A percentile compares a stretch with the other conserved stretches of the same genome.
phyloP scores from a whole-genome alignment of 352 stramenopile species.

The Phytopythium sindhum region DNA sequence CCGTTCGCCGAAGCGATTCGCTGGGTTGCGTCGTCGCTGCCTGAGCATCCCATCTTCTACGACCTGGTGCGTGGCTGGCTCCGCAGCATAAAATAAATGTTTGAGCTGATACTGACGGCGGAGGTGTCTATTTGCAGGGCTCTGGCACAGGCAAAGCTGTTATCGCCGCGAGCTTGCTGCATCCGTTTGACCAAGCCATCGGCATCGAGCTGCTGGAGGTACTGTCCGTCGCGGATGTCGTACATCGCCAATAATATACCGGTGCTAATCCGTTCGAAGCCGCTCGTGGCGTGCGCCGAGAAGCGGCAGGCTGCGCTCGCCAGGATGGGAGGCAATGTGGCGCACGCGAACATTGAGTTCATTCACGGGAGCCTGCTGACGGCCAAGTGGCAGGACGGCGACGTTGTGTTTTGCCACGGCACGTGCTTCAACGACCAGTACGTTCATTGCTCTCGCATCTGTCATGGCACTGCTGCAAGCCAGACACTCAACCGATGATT shows the following conservation, averaged over 20 bases:
- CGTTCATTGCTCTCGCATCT: too few species aligned
- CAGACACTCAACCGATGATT: neutral
- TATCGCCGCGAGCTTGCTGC: slow-evolving; percentile 67
- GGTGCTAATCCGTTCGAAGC: slow-evolving; percentile 16
- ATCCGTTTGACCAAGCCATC: slow-evolving; percentile 81
- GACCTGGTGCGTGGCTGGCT: slow-evolving; percentile 45
- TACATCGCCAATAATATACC: neutral
- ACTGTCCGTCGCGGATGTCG: neutral
- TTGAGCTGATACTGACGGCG: slow-evolving; percentile 2
- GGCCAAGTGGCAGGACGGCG: slow-evolving; percentile 65
- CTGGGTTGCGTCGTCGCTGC: slow-evolving; percentile 55
- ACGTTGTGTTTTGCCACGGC: slow-evolving; percentile 82
- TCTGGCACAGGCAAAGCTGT: slow-evolving; percentile 82
- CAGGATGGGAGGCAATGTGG: slow-evolving; percentile 32
- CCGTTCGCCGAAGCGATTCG: slow-evolving; percentile 74
- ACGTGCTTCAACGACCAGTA: slow-evolving; percentile 84
- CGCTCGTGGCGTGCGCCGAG: slow-evolving; percentile 70
- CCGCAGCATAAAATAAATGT: neutral
- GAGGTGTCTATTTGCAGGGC: slow-evolving; percentile 30
- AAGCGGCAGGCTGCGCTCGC: slow-evolving; percentile 59
- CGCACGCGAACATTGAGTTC: slow-evolving; percentile 72
- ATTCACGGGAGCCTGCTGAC: slow-evolving; percentile 60
- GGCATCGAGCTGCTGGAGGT: slow-evolving; percentile 80
- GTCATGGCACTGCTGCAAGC: too few species aligned
- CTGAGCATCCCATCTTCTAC: slow-evolving; percentile 77